Conservation (phyloP, 306 rosid genomes). For the Casuarina cunninghamiana region DNA sequence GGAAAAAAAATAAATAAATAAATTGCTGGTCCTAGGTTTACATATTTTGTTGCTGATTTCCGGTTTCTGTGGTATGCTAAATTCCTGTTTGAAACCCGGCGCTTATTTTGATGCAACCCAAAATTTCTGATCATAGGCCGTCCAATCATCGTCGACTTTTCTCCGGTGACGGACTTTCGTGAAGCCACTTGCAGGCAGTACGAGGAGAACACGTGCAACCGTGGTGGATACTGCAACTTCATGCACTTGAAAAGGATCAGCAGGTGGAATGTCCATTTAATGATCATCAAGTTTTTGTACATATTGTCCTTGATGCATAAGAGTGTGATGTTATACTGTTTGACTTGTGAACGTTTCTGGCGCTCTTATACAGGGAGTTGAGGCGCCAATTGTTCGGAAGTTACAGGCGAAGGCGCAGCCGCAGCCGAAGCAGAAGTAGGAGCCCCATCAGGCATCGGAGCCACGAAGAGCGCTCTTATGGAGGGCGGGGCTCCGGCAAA, state of each 20-base stretch:
- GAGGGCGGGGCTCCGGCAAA: conserved; percentile 46
- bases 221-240: conserved; percentile 73
- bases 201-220: conserved; percentile 73
- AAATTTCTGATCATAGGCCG: conserved; percentile 40
- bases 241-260: conserved; percentile 76
- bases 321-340: neutral
- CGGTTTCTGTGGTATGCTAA: no score
- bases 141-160: conserved; percentile 75
- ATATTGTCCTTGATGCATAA: no score
- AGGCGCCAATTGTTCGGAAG: conserved; percentile 65
- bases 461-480: conserved; percentile 62
- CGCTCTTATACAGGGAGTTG: conserved; percentile 48
- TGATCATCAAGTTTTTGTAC: neutral
- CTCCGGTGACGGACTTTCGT: conserved; percentile 69
- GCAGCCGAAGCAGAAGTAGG: conserved; percentile 61
- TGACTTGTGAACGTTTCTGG: neutral
- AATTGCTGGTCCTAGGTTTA: neutral
- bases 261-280: conserved; percentile 32
- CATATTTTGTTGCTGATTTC: no score
- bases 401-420: conserved; percentile 40
- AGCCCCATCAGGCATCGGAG: conserved; percentile 76
- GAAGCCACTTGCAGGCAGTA: conserved; percentile 83
- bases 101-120: neutral
- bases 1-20: neutral
- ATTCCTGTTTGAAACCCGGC: neutral